These are phyloP conservation scores for Trichoderma afroharzianum DNA, from an alignment of 2,329 filamentous ascomycete species.

Conservation along the genomic window DNA sequence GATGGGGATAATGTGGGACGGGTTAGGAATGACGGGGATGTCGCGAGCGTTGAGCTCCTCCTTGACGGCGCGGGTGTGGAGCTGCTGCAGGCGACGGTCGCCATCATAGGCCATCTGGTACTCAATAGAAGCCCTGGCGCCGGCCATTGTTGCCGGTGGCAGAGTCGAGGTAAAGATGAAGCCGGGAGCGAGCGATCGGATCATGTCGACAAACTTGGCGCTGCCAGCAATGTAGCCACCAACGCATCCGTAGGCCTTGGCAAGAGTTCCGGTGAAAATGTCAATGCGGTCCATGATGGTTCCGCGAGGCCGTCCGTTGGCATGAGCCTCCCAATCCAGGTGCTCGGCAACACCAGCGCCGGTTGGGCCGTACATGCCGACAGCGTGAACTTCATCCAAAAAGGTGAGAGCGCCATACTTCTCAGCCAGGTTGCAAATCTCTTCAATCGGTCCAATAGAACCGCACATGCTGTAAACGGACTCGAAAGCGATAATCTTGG, in stretches of 20 bases:
- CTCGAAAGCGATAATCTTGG: conserved; percentile 98
- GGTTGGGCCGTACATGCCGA: conserved; percentile 97
- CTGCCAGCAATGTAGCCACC: conserved; percentile 96
- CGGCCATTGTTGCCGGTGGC: conserved; percentile 94
- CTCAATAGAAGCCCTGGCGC: conserved; percentile 85
- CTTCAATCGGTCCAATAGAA: conserved; percentile 90
- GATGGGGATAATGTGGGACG: conserved; percentile 91
- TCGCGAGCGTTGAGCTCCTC: conserved; percentile 71
- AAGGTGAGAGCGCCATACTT: conserved; percentile 98
- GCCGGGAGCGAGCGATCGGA: conserved; percentile 89
- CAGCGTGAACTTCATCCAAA: conserved; percentile 96
- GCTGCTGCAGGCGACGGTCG: conserved; percentile 87
- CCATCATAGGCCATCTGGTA: conserved; percentile 84
- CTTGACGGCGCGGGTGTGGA: conserved; percentile 95
- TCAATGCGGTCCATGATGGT: conserved; percentile 95
- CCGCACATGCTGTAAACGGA: conserved; percentile 99
- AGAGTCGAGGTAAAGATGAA: conserved; percentile 99
- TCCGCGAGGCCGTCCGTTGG: conserved; percentile 67
- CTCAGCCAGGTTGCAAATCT: conserved; percentile 92
- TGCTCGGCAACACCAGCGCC: conserved; percentile 97
- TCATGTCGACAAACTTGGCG: conserved; percentile 79
- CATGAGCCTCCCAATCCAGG: conserved; percentile 86
- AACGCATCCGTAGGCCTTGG: conserved; percentile 96
- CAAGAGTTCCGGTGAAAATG: conserved; percentile 95
- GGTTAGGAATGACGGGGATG: conserved; percentile 97